Percentiles rank a stretch among this genome's conserved stretches.
phyloP scores from a whole-genome alignment of 2,329 filamentous ascomycete genomes.

The Didymella pomorum region DNA sequence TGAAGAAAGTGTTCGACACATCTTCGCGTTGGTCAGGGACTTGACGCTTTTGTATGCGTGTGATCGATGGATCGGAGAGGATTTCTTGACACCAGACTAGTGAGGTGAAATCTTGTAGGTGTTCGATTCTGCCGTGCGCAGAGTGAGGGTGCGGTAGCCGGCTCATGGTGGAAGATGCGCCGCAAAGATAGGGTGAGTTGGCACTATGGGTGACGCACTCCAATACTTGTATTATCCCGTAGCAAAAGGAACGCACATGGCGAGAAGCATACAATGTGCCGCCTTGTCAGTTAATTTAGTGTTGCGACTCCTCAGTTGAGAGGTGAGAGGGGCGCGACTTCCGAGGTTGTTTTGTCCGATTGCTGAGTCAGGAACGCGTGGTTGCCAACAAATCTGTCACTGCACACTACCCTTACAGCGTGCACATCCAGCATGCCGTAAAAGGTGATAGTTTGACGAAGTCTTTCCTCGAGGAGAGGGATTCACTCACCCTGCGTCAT shows the following conservation, averaged over 20 bases:
- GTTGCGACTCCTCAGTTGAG: constrained; percentile 17
- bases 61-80: constrained; percentile 35
- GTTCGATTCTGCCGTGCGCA: constrained; percentile 25
- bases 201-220: neutral
- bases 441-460: too few relatives aligned
- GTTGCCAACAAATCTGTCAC: neutral
- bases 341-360: constrained; percentile 19
- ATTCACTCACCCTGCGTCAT: neutral
- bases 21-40: constrained; percentile 10
- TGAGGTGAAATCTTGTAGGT: constrained; percentile 37
- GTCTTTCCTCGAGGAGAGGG: neutral
- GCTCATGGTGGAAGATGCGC: constrained; percentile 2
- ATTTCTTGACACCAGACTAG: constrained; percentile 38
- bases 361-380: constrained; percentile 10
- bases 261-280: neutral
- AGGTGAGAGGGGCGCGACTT: constrained; percentile 1
- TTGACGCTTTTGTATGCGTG: constrained; percentile 28
- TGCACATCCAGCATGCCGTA: too few relatives aligned
- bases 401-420: neutral
- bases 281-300: neutral
- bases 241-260: neutral
- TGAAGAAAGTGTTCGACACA: constrained; percentile 35
- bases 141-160: constrained; percentile 16
- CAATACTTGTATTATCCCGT: neutral
- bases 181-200: neutral